These are phyloP conservation scores for Bruguiera parviflora DNA, from an alignment of 345 rosid genomes.

Conservation along the genomic window DNA sequence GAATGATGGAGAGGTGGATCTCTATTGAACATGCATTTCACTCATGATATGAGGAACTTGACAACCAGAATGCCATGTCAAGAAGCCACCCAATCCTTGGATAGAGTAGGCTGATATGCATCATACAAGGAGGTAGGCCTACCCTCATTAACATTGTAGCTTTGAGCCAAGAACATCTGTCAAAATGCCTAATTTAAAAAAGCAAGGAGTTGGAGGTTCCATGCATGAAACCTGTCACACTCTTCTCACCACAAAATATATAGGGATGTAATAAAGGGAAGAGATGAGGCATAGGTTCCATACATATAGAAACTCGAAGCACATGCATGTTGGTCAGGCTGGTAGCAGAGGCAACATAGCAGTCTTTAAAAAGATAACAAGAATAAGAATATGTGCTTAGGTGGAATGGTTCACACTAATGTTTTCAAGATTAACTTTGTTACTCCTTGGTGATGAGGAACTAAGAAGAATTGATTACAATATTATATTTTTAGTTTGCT, in stretches of 20 bases:
- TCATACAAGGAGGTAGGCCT: background rate
- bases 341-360: background rate
- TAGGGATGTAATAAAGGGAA: background rate
- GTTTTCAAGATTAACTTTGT: too few species aligned
- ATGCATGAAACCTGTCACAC: background rate
- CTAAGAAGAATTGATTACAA: too few species aligned
- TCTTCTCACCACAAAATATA: background rate
- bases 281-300: too few species aligned
- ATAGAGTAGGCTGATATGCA: constrained; percentile 3
- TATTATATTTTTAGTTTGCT: too few species aligned
- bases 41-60: background rate
- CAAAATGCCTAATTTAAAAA: background rate
- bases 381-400: background rate
- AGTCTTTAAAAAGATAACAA: background rate
- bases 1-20: background rate
- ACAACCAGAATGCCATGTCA: background rate
- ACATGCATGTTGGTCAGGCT: background rate
- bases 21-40: background rate
- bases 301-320: background rate
- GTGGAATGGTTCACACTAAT: background rate
- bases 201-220: background rate
- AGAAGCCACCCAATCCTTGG: background rate
- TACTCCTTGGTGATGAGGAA: too few species aligned
- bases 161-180: background rate
- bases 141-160: background rate